Percentiles rank a stretch among this genome's conserved stretches.
These are phyloP conservation scores for Lathyrus sativus DNA, from an alignment of 306 rosid species.

Conservation along the genomic window DNA sequence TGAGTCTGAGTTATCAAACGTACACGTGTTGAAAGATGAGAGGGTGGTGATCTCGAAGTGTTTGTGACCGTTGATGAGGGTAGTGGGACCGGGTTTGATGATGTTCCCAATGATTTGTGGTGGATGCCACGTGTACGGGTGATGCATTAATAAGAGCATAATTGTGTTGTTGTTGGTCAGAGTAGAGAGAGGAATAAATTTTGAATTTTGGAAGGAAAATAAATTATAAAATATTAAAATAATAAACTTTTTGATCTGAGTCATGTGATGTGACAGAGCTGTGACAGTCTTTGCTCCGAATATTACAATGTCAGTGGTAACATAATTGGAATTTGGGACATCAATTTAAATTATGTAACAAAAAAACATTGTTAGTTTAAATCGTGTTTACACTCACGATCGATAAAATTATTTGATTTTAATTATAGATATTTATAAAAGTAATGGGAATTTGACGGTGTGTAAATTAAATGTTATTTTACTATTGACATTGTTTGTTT, in stretches of 20 bases:
- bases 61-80: neutral
- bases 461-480: no score
- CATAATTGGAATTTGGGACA: conserved; percentile 36
- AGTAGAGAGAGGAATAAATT: conserved; percentile 38
- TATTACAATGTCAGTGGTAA: conserved; percentile 48
- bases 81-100: conserved; percentile 49
- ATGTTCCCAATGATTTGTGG: conserved; percentile 58
- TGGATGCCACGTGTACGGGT: conserved; percentile 59
- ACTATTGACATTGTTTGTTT: no score
- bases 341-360: no score
- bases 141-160: conserved; percentile 52
- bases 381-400: no score
- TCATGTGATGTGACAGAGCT: conserved; percentile 57
- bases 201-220: conserved; percentile 32
- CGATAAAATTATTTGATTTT: no score
- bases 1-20: neutral
- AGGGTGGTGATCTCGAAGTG: neutral
- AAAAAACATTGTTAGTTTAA: no score
- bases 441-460: no score
- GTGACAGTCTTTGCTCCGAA: conserved; percentile 51
- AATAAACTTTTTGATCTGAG: conserved; percentile 41
- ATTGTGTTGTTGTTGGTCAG: conserved; percentile 48
- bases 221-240: conserved; percentile 30
- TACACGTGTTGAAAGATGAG: conserved; percentile 19
- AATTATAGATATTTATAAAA: no score